phyloP scores from a whole-genome alignment of 2,329 filamentous ascomycete genomes.

The Aspergillus unguis region DNA sequence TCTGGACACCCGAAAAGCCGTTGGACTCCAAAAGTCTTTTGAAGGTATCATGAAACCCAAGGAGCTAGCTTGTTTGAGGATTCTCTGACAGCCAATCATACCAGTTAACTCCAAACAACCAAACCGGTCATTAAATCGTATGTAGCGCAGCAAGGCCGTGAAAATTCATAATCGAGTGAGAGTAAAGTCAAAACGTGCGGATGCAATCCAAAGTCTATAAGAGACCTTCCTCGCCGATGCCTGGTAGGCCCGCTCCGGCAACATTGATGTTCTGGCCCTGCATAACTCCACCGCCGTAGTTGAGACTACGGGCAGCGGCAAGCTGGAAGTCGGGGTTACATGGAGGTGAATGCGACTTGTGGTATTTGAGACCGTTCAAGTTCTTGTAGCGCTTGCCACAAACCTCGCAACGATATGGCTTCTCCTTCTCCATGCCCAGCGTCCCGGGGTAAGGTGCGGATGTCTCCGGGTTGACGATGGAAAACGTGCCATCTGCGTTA shows the following conservation, averaged over 20 bases:
- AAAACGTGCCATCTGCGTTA: slow-evolving; percentile 95
- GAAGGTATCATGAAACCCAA: slow-evolving; percentile 14
- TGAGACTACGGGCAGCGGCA: slow-evolving; percentile 42
- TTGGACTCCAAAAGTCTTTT: slow-evolving; percentile 10
- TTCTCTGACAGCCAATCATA: slow-evolving; percentile 17
- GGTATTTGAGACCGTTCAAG: slow-evolving; percentile 94
- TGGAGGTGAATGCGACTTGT: slow-evolving; percentile 78
- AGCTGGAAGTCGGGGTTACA: slow-evolving; percentile 80
- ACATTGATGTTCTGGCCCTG: slow-evolving; percentile 48
- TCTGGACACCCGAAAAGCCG: slow-evolving; percentile 16
- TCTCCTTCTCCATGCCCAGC: slow-evolving; percentile 99
- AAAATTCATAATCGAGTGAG: slow-evolving; percentile 27
- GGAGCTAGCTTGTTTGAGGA: slow-evolving; percentile 14
- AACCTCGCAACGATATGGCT: slow-evolving; percentile 94
- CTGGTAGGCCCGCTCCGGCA: slow-evolving; percentile 47
- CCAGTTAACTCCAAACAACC: slow-evolving; percentile 30
- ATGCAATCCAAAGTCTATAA: slow-evolving; percentile 20
- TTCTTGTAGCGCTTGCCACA: slow-evolving; percentile 99
- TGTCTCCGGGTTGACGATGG: slow-evolving; percentile 95
- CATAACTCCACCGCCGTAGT: slow-evolving; percentile 43
- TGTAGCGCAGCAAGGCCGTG: slow-evolving; percentile 25
- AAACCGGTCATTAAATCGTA: slow-evolving; percentile 31
- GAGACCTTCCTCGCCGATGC: slow-evolving; percentile 45
- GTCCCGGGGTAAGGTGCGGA: slow-evolving; percentile 92
- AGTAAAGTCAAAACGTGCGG: slow-evolving; percentile 12